Evolutionary conservation across 139 green algal genomes (phyloP), one percentile per base, ranked within the genome.

Genomic region (Chlamydomonas schloesseri): DNA sequence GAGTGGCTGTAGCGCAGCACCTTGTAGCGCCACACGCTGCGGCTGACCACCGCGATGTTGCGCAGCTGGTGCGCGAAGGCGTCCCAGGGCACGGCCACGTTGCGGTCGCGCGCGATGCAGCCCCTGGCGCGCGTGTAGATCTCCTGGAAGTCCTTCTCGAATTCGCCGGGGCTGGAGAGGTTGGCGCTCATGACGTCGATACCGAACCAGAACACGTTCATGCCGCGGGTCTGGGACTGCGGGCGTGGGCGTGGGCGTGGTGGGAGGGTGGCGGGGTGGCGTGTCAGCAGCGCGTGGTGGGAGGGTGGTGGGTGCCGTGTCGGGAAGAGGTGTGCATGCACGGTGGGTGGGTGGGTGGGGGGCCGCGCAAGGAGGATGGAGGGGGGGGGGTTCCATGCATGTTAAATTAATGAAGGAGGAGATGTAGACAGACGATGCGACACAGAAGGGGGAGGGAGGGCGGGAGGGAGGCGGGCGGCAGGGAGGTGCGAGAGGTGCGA

Each of bases 191-290:
- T 77, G 68, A 86, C 80, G 47, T 86, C 80, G 50, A 86, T 86
- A 21, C 80, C 80, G 46, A 71, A 86, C 80, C 80, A 86, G n/a
- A 78, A 77, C 50, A 86, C 67, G 47, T 86, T 64, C 64, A 75
- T 67, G 42, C 26, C 0, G 1, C 78, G 78, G 18, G 78, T 84
- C 78, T 84, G 78, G 78, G 78, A 64, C 78, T 84, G 78, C 42
- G 64, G 64, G 34, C 13, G 5, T 31, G 42, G 42, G 31, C 31
- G 31, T 31, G 73, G 53, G 55, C n/a, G n/a, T n/a, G n/a, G n/a
- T n/a, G n/a, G n/a, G n/a, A n/a, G n/a, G n/a, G n/a, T n/a, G n/a
- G n/a, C n/a, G n/a, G n/a, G n/a, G n/a, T n/a, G n/a, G n/a, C n/a
- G n/a, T n/a, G n/a, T n/a, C n/a, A n/a, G n/a, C n/a, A n/a, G n/a